A percentile compares a stretch with the other conserved stretches of the same genome.
phyloP scores from a whole-genome alignment of 257 asterid genomes.

The Jacaranda copaia region DNA sequence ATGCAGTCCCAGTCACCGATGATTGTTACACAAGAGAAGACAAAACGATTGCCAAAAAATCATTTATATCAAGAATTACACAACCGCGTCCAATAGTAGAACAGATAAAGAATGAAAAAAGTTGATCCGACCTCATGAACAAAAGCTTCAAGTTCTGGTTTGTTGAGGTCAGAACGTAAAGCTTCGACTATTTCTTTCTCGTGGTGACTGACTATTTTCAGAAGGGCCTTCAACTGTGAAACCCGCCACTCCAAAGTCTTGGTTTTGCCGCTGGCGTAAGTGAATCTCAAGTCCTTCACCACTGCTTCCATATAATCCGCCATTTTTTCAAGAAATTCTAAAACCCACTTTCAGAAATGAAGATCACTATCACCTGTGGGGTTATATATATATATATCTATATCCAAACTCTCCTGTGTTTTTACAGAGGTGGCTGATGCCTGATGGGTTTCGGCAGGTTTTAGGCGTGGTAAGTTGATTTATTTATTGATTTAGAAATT shows the following conservation, averaged over 20 bases:
- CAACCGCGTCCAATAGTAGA: neutral
- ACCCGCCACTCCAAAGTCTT: conserved; percentile 76
- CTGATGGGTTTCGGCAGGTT: neutral
- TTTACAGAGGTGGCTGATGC: neutral
- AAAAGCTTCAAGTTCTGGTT: conserved; percentile 77
- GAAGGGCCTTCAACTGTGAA: conserved; percentile 74
- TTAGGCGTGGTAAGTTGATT: neutral
- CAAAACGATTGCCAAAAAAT: neutral
- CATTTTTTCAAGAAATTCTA: conserved; percentile 1
- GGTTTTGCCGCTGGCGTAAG: conserved; percentile 65
- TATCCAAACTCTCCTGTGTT: neutral
- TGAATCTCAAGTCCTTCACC: conserved; percentile 70
- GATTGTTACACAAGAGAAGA: neutral
- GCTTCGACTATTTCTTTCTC: conserved; percentile 70
- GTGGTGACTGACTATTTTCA: conserved; percentile 51
- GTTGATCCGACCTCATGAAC: conserved; percentile 63
- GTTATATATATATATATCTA: neutral
- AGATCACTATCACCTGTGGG: neutral
- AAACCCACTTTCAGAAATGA: neutral
- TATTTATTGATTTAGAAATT: neutral
- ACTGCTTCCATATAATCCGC: conserved; percentile 51
- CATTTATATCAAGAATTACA: neutral
- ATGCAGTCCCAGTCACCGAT: neutral
- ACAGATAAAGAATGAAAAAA: neutral
- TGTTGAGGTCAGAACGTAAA: conserved; percentile 70